Evolutionary conservation across 2,329 filamentous ascomycete genomes (phyloP), one percentile per base, ranked within the genome.

Genomic region (Aureobasidium mangrovei): DNA sequence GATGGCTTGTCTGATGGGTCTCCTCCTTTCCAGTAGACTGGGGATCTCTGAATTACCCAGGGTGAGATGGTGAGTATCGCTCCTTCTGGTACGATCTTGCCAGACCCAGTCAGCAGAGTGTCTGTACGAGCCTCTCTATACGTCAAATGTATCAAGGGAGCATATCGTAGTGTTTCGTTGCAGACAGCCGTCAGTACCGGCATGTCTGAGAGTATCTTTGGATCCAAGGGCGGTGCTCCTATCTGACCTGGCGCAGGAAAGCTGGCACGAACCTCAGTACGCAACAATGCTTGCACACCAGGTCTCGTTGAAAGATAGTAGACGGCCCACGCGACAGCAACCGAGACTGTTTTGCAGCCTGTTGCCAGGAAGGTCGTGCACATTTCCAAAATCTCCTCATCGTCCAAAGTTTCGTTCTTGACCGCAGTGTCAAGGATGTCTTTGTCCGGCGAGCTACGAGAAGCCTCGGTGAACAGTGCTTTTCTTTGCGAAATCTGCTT

Each of bases 61-160:
- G 49, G 49, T n/a, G 49, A 53, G 31, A 53, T 31, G 5, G 49
- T 26, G 4, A 53, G 39, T 43, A 53, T 53, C 3, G 49, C 38
- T 3, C 49, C 49, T 38, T 31, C 26, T 2, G 49, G 40, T 29
- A 53, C 27, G 26, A 53, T n/a, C 26, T 44, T 35, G 5, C 40
- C 32, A 6, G 49, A 53, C 8, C 49, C 49, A 3, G 32, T 26
- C 1, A 53, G 26, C 10, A 53, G 26, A 5, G 12, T 44, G 3
- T 53, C 49, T 4, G 49, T 44, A 4, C 49, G 49, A 3, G 32
- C 40, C 32, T 53, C 49, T 31, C 49, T 43, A 28, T 44, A 53
- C n/a, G 39, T 53, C 12, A 44, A 24, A 10, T 42, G 40, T 2
- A 44, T 32, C 12, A 53, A 24, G 4, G 49, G 39, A 36, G 49